Percentiles rank a stretch among this genome's conserved stretches.
phyloP scores from a whole-genome alignment of 1,284 basidiomycete genomes.

The Dichomitus squalens region DNA sequence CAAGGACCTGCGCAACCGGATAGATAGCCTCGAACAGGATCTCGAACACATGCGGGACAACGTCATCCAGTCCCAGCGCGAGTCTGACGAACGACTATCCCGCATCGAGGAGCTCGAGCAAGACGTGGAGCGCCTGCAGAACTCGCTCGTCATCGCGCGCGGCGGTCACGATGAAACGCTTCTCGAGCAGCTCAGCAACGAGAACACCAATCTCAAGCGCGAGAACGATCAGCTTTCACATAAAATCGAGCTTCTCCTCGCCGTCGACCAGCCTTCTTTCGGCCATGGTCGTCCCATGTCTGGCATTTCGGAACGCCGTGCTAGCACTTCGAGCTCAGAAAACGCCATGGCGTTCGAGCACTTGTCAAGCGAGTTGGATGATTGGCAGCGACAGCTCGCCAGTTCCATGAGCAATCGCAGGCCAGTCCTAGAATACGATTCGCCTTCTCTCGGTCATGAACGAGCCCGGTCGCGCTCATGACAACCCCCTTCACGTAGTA shows the following conservation, averaged over 20 bases:
- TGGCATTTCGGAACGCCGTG: conserved; percentile 60
- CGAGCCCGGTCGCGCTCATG: conserved; percentile 70
- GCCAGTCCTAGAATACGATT: conserved; percentile 70
- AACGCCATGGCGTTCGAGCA: conserved; percentile 74
- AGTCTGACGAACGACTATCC: conserved; percentile 74
- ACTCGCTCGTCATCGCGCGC: conserved; percentile 75
- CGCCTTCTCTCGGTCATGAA: conserved; percentile 47
- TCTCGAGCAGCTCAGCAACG: conserved; percentile 74
- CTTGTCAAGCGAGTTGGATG: conserved; percentile 77
- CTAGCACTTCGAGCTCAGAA: conserved; percentile 81
- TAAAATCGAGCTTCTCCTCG: conserved; percentile 84
- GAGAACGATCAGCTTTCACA: conserved; percentile 86
- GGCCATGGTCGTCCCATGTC: conserved; percentile 64
- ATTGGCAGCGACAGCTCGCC: conserved; percentile 80
- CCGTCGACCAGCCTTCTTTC: conserved; percentile 78
- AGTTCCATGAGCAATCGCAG: conserved; percentile 74
- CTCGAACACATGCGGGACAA: conserved; percentile 73
- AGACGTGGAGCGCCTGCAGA: conserved; percentile 79
- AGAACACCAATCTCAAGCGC: conserved; percentile 74
- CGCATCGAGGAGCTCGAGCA: conserved; percentile 79
- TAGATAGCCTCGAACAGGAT: conserved; percentile 76
- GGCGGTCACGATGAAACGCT: conserved; percentile 72
- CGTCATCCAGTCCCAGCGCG: conserved; percentile 70
- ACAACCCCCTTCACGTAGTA: conserved; percentile 38
- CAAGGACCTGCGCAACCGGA: conserved; percentile 74